Evolutionary conservation across 2,329 filamentous ascomycete genomes (phyloP).

Genomic region (Pestalotiopsis sp.): DNA sequence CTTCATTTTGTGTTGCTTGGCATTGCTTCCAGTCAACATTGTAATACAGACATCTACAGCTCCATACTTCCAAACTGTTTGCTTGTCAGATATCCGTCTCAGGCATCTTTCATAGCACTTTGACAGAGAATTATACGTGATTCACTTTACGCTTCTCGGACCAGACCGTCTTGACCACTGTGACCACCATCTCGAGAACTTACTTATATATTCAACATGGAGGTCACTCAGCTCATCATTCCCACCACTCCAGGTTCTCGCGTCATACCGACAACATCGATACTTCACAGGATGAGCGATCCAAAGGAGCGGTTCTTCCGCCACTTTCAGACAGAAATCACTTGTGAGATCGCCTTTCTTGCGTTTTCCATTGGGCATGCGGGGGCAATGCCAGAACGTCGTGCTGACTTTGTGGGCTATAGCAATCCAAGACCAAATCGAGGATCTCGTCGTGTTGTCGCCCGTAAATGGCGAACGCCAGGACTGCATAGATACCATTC

Average conservation of each 20-base stretch:
- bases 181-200: not conserved
- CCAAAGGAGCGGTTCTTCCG: conserved; percentile 82
- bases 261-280: not conserved
- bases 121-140: not conserved
- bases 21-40: not conserved
- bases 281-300: conserved; percentile 39
- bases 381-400: not conserved
- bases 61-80: not conserved
- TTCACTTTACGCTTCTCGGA: not conserved
- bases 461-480: conserved; percentile 73
- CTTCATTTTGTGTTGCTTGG: not conserved
- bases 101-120: not conserved
- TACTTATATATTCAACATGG: conserved; percentile 7
- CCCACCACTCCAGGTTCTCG: conserved; percentile 2
- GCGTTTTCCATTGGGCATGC: not conserved
- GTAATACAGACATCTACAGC: not conserved
- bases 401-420: conserved; percentile 1
- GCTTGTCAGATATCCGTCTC: not conserved
- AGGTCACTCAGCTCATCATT: conserved; percentile 9
- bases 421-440: conserved; percentile 80
- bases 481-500: conserved; percentile 78
- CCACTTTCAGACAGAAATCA: conserved; percentile 77
- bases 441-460: conserved; percentile 64
- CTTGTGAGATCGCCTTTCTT: conserved; percentile 52
- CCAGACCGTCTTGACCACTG: not conserved